These are phyloP conservation scores for Penicillium atrosanguineum DNA, from an alignment of 495 filamentous ascomycete species.

Conservation along the genomic window DNA sequence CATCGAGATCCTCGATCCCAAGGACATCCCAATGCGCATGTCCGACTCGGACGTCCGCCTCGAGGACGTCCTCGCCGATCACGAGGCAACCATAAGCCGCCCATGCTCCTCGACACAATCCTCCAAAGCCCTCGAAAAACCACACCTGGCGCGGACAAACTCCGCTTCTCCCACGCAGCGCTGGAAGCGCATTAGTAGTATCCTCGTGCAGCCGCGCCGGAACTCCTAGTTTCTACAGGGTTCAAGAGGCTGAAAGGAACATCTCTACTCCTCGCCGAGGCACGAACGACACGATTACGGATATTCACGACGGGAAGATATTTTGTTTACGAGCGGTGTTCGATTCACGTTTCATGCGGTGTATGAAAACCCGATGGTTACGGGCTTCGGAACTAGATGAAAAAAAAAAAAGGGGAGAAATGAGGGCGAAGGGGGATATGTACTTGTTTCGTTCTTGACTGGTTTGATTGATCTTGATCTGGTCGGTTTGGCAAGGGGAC, in stretches of 20 bases:
- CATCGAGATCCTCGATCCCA: conserved; percentile 46
- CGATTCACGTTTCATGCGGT: neutral
- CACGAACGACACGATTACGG: conserved; percentile 18
- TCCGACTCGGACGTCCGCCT: conserved; percentile 48
- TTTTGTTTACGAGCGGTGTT: neutral
- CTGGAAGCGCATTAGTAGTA: conserved; percentile 42
- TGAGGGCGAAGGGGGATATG: neutral
- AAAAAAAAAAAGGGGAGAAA: no score
- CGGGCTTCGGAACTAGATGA: neutral
- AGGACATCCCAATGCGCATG: conserved; percentile 31
- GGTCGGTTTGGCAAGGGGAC: conserved; percentile 11
- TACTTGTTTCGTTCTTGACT: conserved; percentile 1
- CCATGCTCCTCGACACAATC: conserved; percentile 42
- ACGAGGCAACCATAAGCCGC: conserved; percentile 42
- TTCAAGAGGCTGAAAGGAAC: neutral
- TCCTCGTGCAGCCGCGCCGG: conserved; percentile 31
- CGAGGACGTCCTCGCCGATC: conserved; percentile 47
- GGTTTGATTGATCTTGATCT: conserved; percentile 5
- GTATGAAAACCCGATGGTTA: neutral
- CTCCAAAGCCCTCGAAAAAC: conserved; percentile 34
- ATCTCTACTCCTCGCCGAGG: neutral
- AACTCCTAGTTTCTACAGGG: conserved; percentile 10
- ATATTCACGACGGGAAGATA: conserved; percentile 8
- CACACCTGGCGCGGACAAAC: conserved; percentile 21
- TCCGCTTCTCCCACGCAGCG: conserved; percentile 34